phyloP scores from a whole-genome alignment of 257 asterid species.

The Paraleonurus japonicus region DNA sequence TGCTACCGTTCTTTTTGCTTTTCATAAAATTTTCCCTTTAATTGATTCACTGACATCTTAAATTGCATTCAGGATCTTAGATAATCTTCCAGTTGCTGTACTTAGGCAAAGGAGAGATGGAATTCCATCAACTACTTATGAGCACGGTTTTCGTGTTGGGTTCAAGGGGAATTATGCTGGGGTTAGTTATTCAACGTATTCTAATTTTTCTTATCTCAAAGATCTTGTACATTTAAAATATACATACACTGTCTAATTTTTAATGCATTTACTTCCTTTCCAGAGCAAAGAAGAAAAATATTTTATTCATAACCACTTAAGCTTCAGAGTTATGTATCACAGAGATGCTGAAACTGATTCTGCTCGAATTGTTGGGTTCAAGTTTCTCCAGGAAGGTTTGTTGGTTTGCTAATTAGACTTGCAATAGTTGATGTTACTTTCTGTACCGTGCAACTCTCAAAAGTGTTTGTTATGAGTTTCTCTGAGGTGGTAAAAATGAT shows the following conservation, averaged over 20 bases:
- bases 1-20: neutral
- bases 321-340: constrained; percentile 93
- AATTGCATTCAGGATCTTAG: constrained; percentile 70
- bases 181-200: constrained; percentile 43
- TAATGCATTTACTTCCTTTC: constrained; percentile 23
- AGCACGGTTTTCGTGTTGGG: constrained; percentile 91
- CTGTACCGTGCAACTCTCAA: neutral
- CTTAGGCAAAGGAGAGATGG: constrained; percentile 79
- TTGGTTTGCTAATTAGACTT: constrained; percentile 23
- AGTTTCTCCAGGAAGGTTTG: constrained; percentile 81
- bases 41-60: constrained; percentile 21
- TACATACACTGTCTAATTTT: constrained; percentile 3
- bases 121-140: constrained; percentile 63
- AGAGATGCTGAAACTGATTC: constrained; percentile 70
- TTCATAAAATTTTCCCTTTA: neutral
- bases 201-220: constrained; percentile 24
- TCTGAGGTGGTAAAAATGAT: neutral
- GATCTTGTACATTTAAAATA: neutral
- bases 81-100: constrained; percentile 92
- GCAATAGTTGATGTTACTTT: constrained; percentile 1
- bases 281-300: constrained; percentile 93
- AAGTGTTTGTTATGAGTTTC: neutral
- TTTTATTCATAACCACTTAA: constrained; percentile 80
- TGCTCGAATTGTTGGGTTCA: constrained; percentile 92
- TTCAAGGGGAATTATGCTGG: constrained; percentile 89